Evolutionary conservation across 2,329 filamentous ascomycete species (phyloP).

Genomic region (Arthrobotrys entomopaga): DNA sequence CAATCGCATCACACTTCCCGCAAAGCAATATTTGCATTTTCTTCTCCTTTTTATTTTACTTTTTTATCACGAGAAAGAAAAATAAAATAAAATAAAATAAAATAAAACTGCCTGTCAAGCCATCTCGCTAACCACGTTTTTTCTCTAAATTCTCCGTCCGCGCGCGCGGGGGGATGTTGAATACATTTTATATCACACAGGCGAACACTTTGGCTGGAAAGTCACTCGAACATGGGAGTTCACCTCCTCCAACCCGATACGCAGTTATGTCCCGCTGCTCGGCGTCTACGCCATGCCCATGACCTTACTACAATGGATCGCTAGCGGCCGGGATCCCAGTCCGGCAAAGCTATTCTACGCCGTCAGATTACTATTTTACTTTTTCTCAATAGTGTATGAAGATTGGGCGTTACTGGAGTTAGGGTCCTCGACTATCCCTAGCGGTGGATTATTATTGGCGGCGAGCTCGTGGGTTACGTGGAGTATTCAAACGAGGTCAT

Average conservation of each 20-base stretch:
- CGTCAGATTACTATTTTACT: slow-evolving; percentile 88
- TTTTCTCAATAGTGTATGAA: slow-evolving; percentile 93
- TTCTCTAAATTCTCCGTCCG: not conserved
- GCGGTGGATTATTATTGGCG: slow-evolving; percentile 81
- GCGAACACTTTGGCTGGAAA: slow-evolving; percentile 91
- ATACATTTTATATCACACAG: slow-evolving; percentile 65
- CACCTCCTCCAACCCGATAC: slow-evolving; percentile 84
- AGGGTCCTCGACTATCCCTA: slow-evolving; percentile 75
- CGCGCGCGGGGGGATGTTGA: not conserved
- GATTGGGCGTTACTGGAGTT: slow-evolving; percentile 98
- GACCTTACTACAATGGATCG: slow-evolving; percentile 90
- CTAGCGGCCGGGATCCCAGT: slow-evolving; percentile 75
- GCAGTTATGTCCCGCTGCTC: slow-evolving; percentile 97
- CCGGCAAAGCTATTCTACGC: slow-evolving; percentile 91
- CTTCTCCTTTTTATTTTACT: no score
- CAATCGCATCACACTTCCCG: not conserved
- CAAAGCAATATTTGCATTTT: not conserved
- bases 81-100: no score
- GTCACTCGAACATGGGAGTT: slow-evolving; percentile 96
- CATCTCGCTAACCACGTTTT: slow-evolving; percentile 13
- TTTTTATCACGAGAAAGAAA: no score
- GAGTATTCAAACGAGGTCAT: slow-evolving; percentile 98
- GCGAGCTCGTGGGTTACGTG: slow-evolving; percentile 98
- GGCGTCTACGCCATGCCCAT: slow-evolving; percentile 93
- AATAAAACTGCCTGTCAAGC: no score